Evolutionary conservation across 345 rosid genomes (phyloP).

Genomic region (Aquilaria yunnanensis): DNA sequence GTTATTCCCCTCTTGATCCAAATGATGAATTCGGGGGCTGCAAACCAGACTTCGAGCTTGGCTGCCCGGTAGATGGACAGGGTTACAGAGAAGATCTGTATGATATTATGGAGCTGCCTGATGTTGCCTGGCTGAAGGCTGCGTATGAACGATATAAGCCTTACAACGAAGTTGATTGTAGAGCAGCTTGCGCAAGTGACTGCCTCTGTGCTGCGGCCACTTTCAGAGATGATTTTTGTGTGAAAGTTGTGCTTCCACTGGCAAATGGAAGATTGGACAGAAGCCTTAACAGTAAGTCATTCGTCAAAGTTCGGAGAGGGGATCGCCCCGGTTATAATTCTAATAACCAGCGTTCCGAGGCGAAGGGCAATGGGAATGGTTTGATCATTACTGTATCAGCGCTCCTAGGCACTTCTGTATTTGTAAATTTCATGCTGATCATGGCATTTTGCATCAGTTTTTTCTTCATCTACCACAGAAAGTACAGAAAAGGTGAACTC

Average conservation of each 20-base stretch:
- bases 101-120: slow-evolving; percentile 6
- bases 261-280: slow-evolving; percentile 24
- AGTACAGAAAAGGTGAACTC: neutral
- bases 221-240: slow-evolving; percentile 4
- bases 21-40: slow-evolving; percentile 28
- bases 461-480: slow-evolving; percentile 2
- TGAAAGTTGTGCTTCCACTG: slow-evolving; percentile 34
- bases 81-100: slow-evolving; percentile 15
- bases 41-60: slow-evolving; percentile 21
- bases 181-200: slow-evolving; percentile 25
- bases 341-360: neutral
- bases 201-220: slow-evolving; percentile 29
- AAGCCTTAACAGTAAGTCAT: neutral
- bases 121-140: slow-evolving; percentile 23
- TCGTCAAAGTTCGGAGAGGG: slow-evolving; percentile 24
- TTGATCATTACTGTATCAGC: slow-evolving; percentile 4
- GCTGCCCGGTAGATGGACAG: slow-evolving; percentile 16
- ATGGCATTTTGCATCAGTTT: slow-evolving; percentile 10
- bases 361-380: neutral
- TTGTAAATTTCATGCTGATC: slow-evolving; percentile 10
- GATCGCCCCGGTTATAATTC: neutral
- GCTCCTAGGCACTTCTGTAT: slow-evolving; percentile 15
- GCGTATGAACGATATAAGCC: slow-evolving; percentile 14
- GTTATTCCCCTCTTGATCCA: slow-evolving; percentile 21
- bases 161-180: slow-evolving; percentile 19